phyloP scores from a whole-genome alignment of 2,329 filamentous ascomycete genomes.

The Laburnicola sp. region DNA sequence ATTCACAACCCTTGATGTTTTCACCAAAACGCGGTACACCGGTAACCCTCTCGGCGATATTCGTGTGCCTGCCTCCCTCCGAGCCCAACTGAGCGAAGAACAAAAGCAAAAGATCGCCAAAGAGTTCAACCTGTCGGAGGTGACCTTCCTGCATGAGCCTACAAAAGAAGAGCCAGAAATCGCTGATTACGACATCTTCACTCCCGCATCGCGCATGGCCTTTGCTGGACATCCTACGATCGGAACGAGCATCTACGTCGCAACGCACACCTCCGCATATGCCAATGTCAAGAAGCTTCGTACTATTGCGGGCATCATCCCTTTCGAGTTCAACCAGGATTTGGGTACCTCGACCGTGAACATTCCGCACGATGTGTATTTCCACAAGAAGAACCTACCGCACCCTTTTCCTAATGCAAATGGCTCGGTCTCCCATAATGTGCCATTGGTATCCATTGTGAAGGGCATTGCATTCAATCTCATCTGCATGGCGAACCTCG shows the following conservation, averaged over 20 bases:
- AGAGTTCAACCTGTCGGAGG: conserved; percentile 62
- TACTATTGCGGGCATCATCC: conserved; percentile 23
- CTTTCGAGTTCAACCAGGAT: conserved; percentile 14
- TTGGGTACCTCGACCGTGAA: conserved; percentile 53
- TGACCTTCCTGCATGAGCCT: conserved; percentile 54
- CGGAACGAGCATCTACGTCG: conserved; percentile 54
- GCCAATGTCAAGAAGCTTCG: conserved; percentile 13
- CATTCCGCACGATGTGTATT: conserved; percentile 67
- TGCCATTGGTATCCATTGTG: conserved; percentile 56
- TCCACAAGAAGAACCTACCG: conserved; percentile 53
- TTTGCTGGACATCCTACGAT: conserved; percentile 62
- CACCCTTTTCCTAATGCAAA: conserved; percentile 33
- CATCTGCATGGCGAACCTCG: conserved; percentile 61
- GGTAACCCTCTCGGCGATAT: conserved; percentile 60
- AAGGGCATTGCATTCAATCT: conserved; percentile 72
- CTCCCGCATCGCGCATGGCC: conserved; percentile 52
- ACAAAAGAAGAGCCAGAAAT: conserved; percentile 11
- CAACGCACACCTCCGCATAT: conserved; percentile 26
- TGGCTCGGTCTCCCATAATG: conserved; percentile 15
- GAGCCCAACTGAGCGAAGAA: conserved; percentile 43
- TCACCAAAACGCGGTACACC: conserved; percentile 49
- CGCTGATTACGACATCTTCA: conserved; percentile 56
- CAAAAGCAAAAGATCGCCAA: conserved; percentile 56
- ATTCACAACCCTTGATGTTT: conserved; percentile 51
- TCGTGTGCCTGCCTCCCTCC: conserved; percentile 47